phyloP scores from a whole-genome alignment of 441 rosid species.

The Geranium incanum region DNA sequence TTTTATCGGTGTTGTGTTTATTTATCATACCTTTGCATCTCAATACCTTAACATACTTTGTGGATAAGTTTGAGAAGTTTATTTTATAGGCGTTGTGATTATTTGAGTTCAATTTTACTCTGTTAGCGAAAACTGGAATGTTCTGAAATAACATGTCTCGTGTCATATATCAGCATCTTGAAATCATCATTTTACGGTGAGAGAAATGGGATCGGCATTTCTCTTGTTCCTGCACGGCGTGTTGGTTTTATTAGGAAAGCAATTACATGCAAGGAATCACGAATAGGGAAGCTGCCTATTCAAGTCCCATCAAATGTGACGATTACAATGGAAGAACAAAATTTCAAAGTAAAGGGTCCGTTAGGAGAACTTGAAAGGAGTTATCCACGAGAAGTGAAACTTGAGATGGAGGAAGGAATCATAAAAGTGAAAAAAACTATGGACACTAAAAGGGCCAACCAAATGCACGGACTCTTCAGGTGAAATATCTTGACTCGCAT shows the following conservation, averaged over 20 bases:
- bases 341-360: constrained; percentile 77
- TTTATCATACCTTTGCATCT: background rate
- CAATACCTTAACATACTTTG: background rate
- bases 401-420: constrained; percentile 54
- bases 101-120: background rate
- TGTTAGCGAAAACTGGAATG: background rate
- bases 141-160: constrained; percentile 9
- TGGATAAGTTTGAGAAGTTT: background rate
- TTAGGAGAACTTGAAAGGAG: constrained; percentile 65
- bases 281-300: constrained; percentile 83
- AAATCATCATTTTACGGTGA: constrained; percentile 62
- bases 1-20: background rate
- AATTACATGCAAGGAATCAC: constrained; percentile 77
- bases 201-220: constrained; percentile 37
- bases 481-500: constrained; percentile 16
- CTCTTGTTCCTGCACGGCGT: constrained; percentile 30
- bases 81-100: background rate
- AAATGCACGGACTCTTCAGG: constrained; percentile 99
- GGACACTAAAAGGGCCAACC: constrained; percentile 84
- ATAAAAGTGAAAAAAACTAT: constrained; percentile 57
- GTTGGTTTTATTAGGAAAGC: constrained; percentile 38
- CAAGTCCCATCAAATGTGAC: constrained; percentile 71
- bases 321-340: constrained; percentile 56
- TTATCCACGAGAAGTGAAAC: constrained; percentile 72
- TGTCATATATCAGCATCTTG: constrained; percentile 42